These are phyloP conservation scores for Arabidopsis arenosa DNA, from an alignment of 345 rosid genomes.

Conservation along the genomic window DNA sequence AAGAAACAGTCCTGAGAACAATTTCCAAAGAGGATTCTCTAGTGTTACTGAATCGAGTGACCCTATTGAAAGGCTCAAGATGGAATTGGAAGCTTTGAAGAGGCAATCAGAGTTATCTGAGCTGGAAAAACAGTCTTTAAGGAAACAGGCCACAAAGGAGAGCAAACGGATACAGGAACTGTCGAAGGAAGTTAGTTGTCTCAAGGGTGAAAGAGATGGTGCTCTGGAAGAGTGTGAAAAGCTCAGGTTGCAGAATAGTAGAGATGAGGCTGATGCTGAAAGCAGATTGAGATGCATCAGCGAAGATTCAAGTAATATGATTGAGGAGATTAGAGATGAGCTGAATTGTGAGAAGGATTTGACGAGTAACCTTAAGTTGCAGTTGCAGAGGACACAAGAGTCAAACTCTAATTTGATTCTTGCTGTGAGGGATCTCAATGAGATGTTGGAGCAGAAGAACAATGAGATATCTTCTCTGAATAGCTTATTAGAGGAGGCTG, in stretches of 20 bases:
- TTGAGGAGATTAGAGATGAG: conserved; percentile 75
- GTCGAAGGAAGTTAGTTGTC: conserved; percentile 55
- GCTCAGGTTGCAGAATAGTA: conserved; percentile 48
- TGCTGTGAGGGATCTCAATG: conserved; percentile 80
- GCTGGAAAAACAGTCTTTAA: conserved; percentile 81
- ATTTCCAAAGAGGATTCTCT: conserved; percentile 57
- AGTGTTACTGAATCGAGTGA: conserved; percentile 52
- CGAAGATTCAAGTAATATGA: conserved; percentile 55
- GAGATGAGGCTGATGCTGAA: conserved; percentile 50
- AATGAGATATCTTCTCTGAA: conserved; percentile 55
- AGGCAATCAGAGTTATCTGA: conserved; percentile 83
- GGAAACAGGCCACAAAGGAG: conserved; percentile 77
- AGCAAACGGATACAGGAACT: conserved; percentile 69
- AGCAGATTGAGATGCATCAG: conserved; percentile 54
- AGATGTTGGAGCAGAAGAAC: conserved; percentile 67
- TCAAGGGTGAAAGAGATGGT: conserved; percentile 68
- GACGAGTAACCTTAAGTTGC: conserved; percentile 71
- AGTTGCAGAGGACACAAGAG: conserved; percentile 82
- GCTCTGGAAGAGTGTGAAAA: conserved; percentile 53
- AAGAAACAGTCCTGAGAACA: conserved; percentile 60
- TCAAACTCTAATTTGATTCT: conserved; percentile 86
- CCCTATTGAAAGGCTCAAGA: conserved; percentile 65
- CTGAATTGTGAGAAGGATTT: conserved; percentile 71
- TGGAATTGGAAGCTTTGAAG: conserved; percentile 59
- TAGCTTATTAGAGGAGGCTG: conserved; percentile 44